These are phyloP conservation scores for Dactylellina cionopaga DNA, from an alignment of 2,329 filamentous ascomycete species.

Conservation along the genomic window DNA sequence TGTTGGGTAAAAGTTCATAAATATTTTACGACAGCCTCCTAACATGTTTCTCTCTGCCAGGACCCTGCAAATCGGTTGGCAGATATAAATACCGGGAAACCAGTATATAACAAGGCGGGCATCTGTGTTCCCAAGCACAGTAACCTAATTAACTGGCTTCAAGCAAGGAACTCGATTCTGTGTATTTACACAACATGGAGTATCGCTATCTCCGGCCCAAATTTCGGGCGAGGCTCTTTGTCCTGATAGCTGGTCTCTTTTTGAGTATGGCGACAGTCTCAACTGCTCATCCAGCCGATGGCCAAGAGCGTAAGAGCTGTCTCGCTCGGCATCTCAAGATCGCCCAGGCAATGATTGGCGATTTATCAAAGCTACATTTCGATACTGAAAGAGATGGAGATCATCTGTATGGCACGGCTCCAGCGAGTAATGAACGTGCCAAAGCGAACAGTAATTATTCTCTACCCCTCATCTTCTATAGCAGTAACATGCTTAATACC, in stretches of 20 bases:
- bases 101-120: no score
- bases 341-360: conserved; percentile 1
- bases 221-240: not conserved
- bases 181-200: not conserved
- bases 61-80: no score
- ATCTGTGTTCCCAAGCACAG: no score
- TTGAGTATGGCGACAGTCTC: not conserved
- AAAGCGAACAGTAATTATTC: not conserved
- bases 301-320: conserved; percentile 3
- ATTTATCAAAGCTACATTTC: conserved; percentile 10
- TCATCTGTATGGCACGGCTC: not conserved
- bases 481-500: conserved; percentile 4
- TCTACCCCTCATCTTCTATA: conserved; percentile 30
- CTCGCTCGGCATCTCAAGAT: conserved; percentile 9
- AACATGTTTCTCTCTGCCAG: no score
- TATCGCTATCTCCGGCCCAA: not conserved
- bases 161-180: no score
- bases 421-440: not conserved
- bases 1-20: no score
- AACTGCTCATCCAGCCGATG: conserved; percentile 9
- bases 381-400: not conserved
- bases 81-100: no score
- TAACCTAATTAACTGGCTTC: no score
- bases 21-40: no score
- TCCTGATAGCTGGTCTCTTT: conserved; percentile 1